A percentile compares a stretch with the other conserved stretches of the same genome.
Evolutionary conservation across 306 rosid genomes (phyloP).

Genomic region (Trifolium fragiferum): DNA sequence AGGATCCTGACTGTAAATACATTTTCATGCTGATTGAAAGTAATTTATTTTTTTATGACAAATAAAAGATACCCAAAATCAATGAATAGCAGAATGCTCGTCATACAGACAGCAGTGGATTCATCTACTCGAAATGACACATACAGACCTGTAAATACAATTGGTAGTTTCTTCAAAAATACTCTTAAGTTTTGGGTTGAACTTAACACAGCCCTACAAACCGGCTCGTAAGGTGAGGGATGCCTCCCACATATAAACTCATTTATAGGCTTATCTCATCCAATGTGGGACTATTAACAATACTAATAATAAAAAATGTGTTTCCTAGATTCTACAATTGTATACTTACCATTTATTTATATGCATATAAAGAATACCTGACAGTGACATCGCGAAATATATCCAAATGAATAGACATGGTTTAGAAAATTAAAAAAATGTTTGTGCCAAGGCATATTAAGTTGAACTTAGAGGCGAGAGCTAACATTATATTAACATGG

Average conservation of each 20-base stretch:
- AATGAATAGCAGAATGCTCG: conserved; percentile 4
- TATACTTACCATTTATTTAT: background rate
- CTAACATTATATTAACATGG: background rate
- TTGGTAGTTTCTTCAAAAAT: background rate
- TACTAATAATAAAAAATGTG: background rate
- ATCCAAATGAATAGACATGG: background rate
- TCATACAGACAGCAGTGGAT: conserved; percentile 18
- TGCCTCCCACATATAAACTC: background rate
- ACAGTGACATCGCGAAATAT: background rate
- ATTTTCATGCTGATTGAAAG: conserved; percentile 9
- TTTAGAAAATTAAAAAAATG: background rate
- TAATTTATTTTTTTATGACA: conserved; percentile 8
- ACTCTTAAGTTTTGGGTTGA: background rate
- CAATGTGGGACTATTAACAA: background rate
- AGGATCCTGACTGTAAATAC: conserved; percentile 13
- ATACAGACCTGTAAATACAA: background rate
- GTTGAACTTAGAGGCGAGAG: background rate
- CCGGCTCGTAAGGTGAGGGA: background rate
- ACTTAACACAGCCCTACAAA: background rate
- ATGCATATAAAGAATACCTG: conserved; percentile 9
- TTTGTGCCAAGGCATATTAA: background rate
- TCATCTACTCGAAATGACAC: conserved; percentile 13
- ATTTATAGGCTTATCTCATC: background rate
- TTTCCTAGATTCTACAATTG: conserved; percentile 32
- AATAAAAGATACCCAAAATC: conserved; percentile 18